Percentiles rank a stretch among this genome's conserved stretches.
These are phyloP conservation scores for Protomyces inouyei DNA, from an alignment of 1,139 yeast species.

Conservation along the genomic window DNA sequence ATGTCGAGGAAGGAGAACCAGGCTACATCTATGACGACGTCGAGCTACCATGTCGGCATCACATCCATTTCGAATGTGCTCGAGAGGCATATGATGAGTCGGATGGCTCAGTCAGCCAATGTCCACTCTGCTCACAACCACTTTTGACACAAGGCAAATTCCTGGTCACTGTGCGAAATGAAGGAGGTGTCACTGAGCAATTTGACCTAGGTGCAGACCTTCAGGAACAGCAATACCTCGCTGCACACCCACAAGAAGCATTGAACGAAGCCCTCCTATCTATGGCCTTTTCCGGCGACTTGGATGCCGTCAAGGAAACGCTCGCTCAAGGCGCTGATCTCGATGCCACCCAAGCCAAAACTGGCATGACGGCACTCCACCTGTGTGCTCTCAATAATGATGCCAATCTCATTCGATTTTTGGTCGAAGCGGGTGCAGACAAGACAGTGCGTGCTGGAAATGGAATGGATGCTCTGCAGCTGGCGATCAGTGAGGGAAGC, in stretches of 20 bases:
- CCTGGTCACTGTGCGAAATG: constrained; percentile 32
- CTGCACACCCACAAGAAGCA: constrained; percentile 29
- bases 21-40: constrained; percentile 30
- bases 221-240: constrained; percentile 30
- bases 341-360: constrained; percentile 1
- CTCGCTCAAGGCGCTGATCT: constrained; percentile 20
- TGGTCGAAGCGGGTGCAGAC: constrained; percentile 13
- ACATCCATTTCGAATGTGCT: constrained; percentile 35
- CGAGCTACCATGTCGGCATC: constrained; percentile 31
- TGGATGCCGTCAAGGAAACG: constrained; percentile 31
- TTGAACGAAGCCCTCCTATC: constrained; percentile 31
- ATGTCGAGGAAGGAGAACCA: background rate
- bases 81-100: constrained; percentile 28
- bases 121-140: constrained; percentile 33
- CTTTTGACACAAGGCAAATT: constrained; percentile 25
- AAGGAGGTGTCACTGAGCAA: constrained; percentile 32
- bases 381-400: constrained; percentile 23
- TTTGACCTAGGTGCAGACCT: constrained; percentile 32
- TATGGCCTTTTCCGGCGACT: constrained; percentile 34
- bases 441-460: background rate
- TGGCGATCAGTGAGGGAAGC: constrained; percentile 21
- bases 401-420: background rate
- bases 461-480: constrained; percentile 3
- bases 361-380: constrained; percentile 24
- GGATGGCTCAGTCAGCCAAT: constrained; percentile 24